phyloP scores from a whole-genome alignment of 2,329 filamentous ascomycete genomes.

The Ophioceras dolichostomum region DNA sequence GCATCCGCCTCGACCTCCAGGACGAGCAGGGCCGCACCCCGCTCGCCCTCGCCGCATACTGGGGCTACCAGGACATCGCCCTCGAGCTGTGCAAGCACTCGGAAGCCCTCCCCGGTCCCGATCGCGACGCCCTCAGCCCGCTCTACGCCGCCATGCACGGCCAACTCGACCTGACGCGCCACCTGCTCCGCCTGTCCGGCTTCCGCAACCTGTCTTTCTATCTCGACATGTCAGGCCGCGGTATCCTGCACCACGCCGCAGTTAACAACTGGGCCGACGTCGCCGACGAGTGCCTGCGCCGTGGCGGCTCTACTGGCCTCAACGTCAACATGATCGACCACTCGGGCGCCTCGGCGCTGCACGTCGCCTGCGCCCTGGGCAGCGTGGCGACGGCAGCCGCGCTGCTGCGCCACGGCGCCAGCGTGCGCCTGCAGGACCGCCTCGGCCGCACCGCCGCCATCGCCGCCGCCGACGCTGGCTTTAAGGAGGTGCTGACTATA shows the following conservation, averaged over 20 bases:
- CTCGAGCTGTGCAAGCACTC: neutral
- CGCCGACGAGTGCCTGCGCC: neutral
- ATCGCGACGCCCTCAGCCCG: neutral
- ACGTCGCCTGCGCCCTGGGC: neutral
- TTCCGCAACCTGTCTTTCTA: neutral
- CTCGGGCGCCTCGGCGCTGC: neutral
- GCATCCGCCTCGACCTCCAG: neutral
- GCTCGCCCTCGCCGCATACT: neutral
- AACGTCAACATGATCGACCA: neutral
- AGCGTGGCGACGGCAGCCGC: neutral
- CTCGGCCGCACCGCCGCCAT: neutral
- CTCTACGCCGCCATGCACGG: neutral
- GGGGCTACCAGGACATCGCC: neutral
- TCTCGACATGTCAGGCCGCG: neutral
- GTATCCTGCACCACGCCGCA: neutral
- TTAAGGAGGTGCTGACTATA: neutral
- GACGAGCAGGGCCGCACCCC: neutral
- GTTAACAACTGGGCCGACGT: neutral
- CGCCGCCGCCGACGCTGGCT: neutral
- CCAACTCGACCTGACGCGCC: neutral
- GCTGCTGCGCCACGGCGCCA: neutral
- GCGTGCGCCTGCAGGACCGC: neutral
- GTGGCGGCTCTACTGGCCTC: neutral
- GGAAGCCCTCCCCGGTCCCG: neutral
- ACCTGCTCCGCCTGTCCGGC: neutral